Evolutionary conservation across 2,329 filamentous ascomycete species (phyloP).

Genomic region (Verticillium nonalfalfae): DNA sequence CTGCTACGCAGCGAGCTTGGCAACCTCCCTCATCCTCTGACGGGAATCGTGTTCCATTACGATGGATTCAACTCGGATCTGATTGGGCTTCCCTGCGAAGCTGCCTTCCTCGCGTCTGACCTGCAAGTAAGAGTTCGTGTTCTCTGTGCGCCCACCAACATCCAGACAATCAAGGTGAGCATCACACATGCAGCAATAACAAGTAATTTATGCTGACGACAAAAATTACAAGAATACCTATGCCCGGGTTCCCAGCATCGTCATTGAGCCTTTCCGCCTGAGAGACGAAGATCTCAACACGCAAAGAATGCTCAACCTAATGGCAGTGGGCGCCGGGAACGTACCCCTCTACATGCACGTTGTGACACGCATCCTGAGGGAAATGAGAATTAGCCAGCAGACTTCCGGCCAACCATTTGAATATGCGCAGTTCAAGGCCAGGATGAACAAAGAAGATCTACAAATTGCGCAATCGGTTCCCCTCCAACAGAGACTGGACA

Average conservation of each 20-base stretch:
- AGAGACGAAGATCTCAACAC: conserved; percentile 48
- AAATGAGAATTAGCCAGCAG: conserved; percentile 44
- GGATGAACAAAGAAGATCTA: conserved; percentile 30
- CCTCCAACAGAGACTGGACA: conserved; percentile 52
- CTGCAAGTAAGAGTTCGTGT: conserved; percentile 40
- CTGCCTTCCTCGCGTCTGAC: conserved; percentile 44
- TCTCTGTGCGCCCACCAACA: conserved; percentile 48
- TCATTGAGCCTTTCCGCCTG: conserved; percentile 43
- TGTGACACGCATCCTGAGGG: conserved; percentile 47
- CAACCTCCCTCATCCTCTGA: conserved; percentile 42
- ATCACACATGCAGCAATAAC: no score
- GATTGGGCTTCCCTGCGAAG: conserved; percentile 50
- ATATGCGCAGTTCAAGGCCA: conserved; percentile 39
- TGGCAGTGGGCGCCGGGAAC: conserved; percentile 40
- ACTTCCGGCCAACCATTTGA: conserved; percentile 29
- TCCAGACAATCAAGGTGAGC: conserved; percentile 22
- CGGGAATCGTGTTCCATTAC: conserved; percentile 60
- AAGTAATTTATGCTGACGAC: not conserved
- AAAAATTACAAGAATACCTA: conserved; percentile 30
- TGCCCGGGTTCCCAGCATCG: conserved; percentile 30
- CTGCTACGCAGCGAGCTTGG: conserved; percentile 39
- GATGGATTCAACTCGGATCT: conserved; percentile 46
- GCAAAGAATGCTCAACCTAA: conserved; percentile 51
- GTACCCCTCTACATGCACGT: conserved; percentile 54
- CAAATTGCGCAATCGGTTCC: conserved; percentile 42